Percentiles rank a stretch among this genome's conserved stretches.
Evolutionary conservation across 1,284 basidiomycete species (phyloP).

Genomic region (Apiotrichum siamense): DNA sequence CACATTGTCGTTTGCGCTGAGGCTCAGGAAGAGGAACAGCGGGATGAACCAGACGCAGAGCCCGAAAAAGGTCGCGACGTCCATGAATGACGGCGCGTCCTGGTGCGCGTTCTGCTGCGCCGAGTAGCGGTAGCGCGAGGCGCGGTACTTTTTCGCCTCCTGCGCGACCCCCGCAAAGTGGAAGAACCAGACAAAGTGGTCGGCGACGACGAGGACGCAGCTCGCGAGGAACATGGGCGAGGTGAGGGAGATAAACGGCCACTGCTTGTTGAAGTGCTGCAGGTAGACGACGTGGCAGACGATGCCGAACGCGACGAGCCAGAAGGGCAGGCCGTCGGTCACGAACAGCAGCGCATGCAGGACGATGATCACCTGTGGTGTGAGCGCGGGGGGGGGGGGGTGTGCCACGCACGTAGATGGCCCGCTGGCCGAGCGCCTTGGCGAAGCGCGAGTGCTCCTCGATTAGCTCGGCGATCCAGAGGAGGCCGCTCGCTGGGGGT

Average conservation of each 20-base stretch:
- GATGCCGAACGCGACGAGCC: constrained; percentile 69
- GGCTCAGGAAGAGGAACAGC: constrained; percentile 81
- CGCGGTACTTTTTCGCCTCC: constrained; percentile 47
- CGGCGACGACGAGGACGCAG: constrained; percentile 70
- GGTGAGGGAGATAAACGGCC: constrained; percentile 84
- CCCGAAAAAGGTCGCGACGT: constrained; percentile 37
- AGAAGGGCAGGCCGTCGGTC: constrained; percentile 69
- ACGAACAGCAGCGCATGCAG: constrained; percentile 72
- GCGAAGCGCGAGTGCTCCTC: constrained; percentile 81
- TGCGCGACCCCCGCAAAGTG: constrained; percentile 68
- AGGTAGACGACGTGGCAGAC: constrained; percentile 79
- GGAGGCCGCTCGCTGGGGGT: constrained; percentile 87
- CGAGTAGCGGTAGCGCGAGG: constrained; percentile 50
- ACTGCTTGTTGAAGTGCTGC: constrained; percentile 75
- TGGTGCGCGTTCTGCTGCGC: not conserved
- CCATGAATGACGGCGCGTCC: constrained; percentile 12
- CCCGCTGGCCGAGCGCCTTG: constrained; percentile 69
- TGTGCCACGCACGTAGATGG: constrained; percentile 65
- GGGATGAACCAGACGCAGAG: constrained; percentile 79
- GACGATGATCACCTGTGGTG: constrained; percentile 61
- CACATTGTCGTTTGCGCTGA: constrained; percentile 91
- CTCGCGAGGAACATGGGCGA: constrained; percentile 76
- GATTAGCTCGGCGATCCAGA: constrained; percentile 89
- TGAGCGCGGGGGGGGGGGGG: not conserved
- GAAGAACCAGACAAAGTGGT: constrained; percentile 94